Evolutionary conservation across 108 stramenopile genomes (phyloP), one percentile per base, ranked within the genome.

Genomic region (Schizochytrium sp.): DNA sequence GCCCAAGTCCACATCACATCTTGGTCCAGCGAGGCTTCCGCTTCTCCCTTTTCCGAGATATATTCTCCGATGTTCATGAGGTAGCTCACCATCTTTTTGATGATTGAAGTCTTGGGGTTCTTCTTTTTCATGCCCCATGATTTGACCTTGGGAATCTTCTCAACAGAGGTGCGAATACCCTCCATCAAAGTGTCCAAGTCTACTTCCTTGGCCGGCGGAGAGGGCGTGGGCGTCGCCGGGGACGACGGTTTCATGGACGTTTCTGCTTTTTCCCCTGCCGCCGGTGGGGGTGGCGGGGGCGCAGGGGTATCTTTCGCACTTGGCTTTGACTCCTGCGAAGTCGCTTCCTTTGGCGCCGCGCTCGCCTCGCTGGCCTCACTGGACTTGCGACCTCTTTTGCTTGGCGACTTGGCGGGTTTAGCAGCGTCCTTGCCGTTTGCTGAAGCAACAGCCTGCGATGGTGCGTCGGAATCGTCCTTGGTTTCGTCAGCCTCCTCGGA

Each of bases 101-200:
- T 53, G 28, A 83, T 28, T 53, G 45, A 12, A 12, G 12, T 47
- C 48, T 53, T 47, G 14, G 19, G n/a, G 48, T 83, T 47, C 51
- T 83, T 83, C 51, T 83, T 83, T n/a, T 23, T 45, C 51, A 53
- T 47, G 19, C 23, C 76, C 76, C 76, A 83, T 6, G 12, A 43
- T 34, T 83, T 83, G 48, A 83, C 76, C 76, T 83, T 83, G 10
- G 76, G 51, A 16, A 83, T 83, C 28, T 83, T 83, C 76, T 53
- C 76, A 6, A 83, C 76, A 12, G 6, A 25, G 6, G 45, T 28
- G 19, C n/a, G 19, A 12, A 83, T 23, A 45, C 23, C 76, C 28
- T 47, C 76, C 48, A 83, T 47, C 18, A 34, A 43, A 53, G 76
- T 21, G 12, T 83, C 76, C 6, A 83, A 43, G 0, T 83, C 76